Conservation (phyloP, 176 grass and related monocot genomes). For the Tuctoria greenei region DNA sequence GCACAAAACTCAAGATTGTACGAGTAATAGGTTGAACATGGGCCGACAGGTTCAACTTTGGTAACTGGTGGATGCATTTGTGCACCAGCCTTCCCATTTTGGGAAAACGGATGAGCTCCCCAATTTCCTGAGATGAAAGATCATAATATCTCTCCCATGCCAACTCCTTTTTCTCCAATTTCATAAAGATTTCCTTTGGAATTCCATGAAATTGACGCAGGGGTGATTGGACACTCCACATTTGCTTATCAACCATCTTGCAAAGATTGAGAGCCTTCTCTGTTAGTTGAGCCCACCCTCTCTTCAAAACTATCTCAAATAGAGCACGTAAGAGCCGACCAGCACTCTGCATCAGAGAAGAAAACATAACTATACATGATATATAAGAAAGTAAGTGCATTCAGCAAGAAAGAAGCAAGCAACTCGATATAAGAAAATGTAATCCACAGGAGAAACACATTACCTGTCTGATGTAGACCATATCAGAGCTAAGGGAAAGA, state of each 20-base stretch:
- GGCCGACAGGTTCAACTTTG: slow-evolving; percentile 86
- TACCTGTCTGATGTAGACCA: slow-evolving; percentile 96
- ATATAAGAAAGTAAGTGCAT: slow-evolving; percentile 17
- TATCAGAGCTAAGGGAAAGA: slow-evolving; percentile 82
- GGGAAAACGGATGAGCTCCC: slow-evolving; percentile 77
- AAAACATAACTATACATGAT: slow-evolving; percentile 33
- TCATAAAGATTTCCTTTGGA: slow-evolving; percentile 97
- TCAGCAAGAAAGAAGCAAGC: slow-evolving; percentile 13
- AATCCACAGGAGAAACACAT: not conserved
- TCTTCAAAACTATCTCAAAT: slow-evolving; percentile 93
- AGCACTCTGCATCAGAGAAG: slow-evolving; percentile 66
- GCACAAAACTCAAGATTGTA: slow-evolving; percentile 75
- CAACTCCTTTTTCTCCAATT: slow-evolving; percentile 93
- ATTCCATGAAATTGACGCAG: slow-evolving; percentile 82
- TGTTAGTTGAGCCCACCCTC: slow-evolving; percentile 89
- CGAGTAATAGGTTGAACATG: slow-evolving; percentile 94
- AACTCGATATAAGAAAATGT: not conserved
- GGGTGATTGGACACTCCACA: slow-evolving; percentile 95
- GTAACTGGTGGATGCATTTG: slow-evolving; percentile 88
- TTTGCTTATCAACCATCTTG: slow-evolving; percentile 96
- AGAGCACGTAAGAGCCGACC: slow-evolving; percentile 72
- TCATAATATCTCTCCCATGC: slow-evolving; percentile 94
- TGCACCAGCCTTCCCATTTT: slow-evolving; percentile 81
- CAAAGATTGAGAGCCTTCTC: slow-evolving; percentile 94
- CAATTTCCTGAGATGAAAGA: slow-evolving; percentile 88